Percentiles rank a stretch among this genome's conserved stretches.
Conservation (phyloP, 352 stramenopile genomes). For the Poterioochromonas sp. region DNA sequence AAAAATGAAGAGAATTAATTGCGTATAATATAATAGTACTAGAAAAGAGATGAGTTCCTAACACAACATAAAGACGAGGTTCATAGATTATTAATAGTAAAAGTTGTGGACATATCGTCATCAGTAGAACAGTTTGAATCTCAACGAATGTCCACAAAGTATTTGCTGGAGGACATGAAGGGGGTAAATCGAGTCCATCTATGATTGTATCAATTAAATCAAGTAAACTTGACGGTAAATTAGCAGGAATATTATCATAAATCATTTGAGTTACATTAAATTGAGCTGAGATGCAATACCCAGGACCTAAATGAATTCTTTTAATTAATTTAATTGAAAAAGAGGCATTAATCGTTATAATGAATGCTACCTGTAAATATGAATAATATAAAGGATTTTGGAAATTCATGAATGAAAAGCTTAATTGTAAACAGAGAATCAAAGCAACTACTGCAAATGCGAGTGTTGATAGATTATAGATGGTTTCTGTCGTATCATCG, state of each 20-base stretch:
- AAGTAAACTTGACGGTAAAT: conserved; percentile 4
- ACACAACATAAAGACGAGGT: conserved; percentile 5
- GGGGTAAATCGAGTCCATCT: background rate
- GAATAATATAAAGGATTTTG: too few species aligned
- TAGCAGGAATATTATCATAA: conserved; percentile 7
- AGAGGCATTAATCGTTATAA: too few species aligned
- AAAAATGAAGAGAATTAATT: background rate
- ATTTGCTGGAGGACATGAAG: background rate
- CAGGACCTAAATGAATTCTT: too few species aligned
- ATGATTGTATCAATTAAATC: conserved; percentile 1
- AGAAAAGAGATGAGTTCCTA: conserved; percentile 7
- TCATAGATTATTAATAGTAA: conserved; percentile 13
- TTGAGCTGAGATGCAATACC: too few species aligned
- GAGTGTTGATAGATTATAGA: too few species aligned
- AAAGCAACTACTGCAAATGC: too few species aligned
- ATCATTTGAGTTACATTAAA: too few species aligned
- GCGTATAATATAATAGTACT: conserved; percentile 7
- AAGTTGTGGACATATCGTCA: conserved; percentile 8
- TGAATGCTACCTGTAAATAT: too few species aligned
- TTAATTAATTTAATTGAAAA: too few species aligned
- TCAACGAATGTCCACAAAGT: background rate
- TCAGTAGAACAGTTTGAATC: background rate
- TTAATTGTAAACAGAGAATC: too few species aligned
- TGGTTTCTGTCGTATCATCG: too few species aligned
- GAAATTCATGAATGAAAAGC: too few species aligned